A percentile compares a stretch with the other conserved stretches of the same genome.
Conservation (phyloP, 2,329 filamentous ascomycete species). For the Botrytis paeoniae region DNA sequence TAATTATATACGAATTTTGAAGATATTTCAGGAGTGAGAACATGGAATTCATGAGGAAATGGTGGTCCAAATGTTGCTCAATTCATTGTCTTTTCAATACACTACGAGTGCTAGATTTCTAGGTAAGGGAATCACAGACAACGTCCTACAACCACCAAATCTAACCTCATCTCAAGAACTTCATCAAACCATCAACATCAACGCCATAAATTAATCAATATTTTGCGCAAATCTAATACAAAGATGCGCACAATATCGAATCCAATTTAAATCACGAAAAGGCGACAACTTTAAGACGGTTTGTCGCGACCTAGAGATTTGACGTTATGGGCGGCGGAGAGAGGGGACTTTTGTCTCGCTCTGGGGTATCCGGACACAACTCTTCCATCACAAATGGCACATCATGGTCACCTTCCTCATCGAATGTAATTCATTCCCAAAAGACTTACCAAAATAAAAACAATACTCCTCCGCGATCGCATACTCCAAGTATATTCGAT, state of each 20-base stretch:
- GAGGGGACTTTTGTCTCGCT: slow-evolving; percentile 32
- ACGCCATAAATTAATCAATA: slow-evolving; percentile 20
- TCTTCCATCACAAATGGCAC: slow-evolving; percentile 43
- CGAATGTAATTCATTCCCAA: slow-evolving; percentile 46
- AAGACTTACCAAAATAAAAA: slow-evolving; percentile 57
- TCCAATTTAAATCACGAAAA: slow-evolving; percentile 31
- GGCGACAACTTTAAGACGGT: slow-evolving; percentile 28
- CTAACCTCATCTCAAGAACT: slow-evolving; percentile 13
- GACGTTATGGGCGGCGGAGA: slow-evolving; percentile 22
- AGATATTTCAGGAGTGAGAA: not conserved
- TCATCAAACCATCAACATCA: slow-evolving; percentile 20
- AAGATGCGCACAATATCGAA: slow-evolving; percentile 20
- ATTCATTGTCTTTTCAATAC: slow-evolving; percentile 17
- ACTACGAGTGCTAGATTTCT: slow-evolving; percentile 18
- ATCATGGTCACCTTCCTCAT: slow-evolving; percentile 59
- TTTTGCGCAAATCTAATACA: slow-evolving; percentile 15
- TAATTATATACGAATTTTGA: not conserved
- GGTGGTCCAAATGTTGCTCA: not conserved
- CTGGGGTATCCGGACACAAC: slow-evolving; percentile 26
- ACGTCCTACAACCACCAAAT: slow-evolving; percentile 21
- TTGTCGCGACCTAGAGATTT: slow-evolving; percentile 28
- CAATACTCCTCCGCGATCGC: slow-evolving; percentile 47
- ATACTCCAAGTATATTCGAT: slow-evolving; percentile 35
- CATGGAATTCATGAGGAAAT: not conserved
- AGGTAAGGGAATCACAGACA: slow-evolving; percentile 20